phyloP scores from a whole-genome alignment of 1,139 yeast genomes.

The Geotrichum citri-aurantii region DNA sequence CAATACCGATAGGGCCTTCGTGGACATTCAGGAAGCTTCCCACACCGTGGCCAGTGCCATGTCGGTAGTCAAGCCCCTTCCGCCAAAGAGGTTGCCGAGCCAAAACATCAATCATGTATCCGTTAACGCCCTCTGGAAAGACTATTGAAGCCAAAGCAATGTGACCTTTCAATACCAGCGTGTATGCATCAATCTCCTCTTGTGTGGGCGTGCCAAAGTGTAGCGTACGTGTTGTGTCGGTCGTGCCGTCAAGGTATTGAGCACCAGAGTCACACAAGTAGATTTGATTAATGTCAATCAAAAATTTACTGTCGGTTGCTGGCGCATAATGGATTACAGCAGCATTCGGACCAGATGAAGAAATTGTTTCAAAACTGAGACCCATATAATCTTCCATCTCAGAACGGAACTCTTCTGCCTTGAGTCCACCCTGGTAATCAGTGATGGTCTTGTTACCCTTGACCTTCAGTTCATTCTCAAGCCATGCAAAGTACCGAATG shows the following conservation, averaged over 20 bases:
- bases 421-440: constrained; percentile 74
- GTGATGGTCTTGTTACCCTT: constrained; percentile 55
- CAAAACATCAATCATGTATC: constrained; percentile 72
- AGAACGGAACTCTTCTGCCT: constrained; percentile 56
- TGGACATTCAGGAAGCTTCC: constrained; percentile 91
- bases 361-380: constrained; percentile 84
- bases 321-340: constrained; percentile 92
- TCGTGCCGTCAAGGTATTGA: constrained; percentile 91
- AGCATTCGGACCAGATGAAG: constrained; percentile 89
- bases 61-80: constrained; percentile 83
- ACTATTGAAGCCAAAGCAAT: constrained; percentile 68
- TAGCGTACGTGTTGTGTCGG: constrained; percentile 90
- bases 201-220: constrained; percentile 74
- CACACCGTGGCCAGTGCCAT: constrained; percentile 98
- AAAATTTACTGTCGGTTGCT: constrained; percentile 50
- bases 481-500: constrained; percentile 77
- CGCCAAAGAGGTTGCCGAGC: constrained; percentile 91
- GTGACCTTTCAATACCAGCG: constrained; percentile 89
- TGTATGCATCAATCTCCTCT: constrained; percentile 62
- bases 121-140: constrained; percentile 85
- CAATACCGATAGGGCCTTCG: constrained; percentile 94
- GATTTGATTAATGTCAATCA: constrained; percentile 69
- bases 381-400: constrained; percentile 57
- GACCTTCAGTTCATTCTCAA: constrained; percentile 53
- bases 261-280: constrained; percentile 92